Conservation (phyloP, 192 early-diverging fungal genomes). For the Entomortierella beljakovae region DNA sequence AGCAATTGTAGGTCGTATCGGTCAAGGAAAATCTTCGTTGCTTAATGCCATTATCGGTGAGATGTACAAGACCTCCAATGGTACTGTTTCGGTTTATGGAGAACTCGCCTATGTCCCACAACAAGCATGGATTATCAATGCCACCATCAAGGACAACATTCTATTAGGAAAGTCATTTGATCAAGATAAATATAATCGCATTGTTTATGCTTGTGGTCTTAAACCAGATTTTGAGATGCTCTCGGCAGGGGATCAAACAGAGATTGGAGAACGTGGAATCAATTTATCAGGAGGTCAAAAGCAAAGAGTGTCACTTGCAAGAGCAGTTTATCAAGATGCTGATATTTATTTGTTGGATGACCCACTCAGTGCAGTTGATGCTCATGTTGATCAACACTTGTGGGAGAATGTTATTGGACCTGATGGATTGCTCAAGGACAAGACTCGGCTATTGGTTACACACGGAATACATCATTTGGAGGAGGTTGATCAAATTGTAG, state of each 20-base stretch:
- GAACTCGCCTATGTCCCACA: slow-evolving; percentile 58
- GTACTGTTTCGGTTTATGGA: slow-evolving; percentile 69
- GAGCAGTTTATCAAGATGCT: slow-evolving; percentile 79
- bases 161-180: slow-evolving; percentile 80
- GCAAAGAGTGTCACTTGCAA: slow-evolving; percentile 84
- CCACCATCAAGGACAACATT: slow-evolving; percentile 80
- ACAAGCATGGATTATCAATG: slow-evolving; percentile 46
- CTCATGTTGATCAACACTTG: slow-evolving; percentile 40
- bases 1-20: slow-evolving; percentile 39
- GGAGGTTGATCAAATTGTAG: slow-evolving; percentile 72
- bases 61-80: slow-evolving; percentile 71
- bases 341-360: slow-evolving; percentile 90
- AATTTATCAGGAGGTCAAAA: slow-evolving; percentile 87
- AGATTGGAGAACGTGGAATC: slow-evolving; percentile 59
- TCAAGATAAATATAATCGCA: slow-evolving; percentile 62
- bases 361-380: slow-evolving; percentile 82
- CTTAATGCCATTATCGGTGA: slow-evolving; percentile 82
- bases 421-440: slow-evolving; percentile 79
- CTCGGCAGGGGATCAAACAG: slow-evolving; percentile 48
- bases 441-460: slow-evolving; percentile 83
- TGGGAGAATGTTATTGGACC: slow-evolving; percentile 72
- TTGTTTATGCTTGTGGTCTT: slow-evolving; percentile 25
- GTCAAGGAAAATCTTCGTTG: slow-evolving; percentile 84
- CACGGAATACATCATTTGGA: slow-evolving; percentile 81
- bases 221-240: slow-evolving; percentile 30